Evolutionary conservation across 352 stramenopile genomes (phyloP).

Genomic region (Pythium aquatile): DNA sequence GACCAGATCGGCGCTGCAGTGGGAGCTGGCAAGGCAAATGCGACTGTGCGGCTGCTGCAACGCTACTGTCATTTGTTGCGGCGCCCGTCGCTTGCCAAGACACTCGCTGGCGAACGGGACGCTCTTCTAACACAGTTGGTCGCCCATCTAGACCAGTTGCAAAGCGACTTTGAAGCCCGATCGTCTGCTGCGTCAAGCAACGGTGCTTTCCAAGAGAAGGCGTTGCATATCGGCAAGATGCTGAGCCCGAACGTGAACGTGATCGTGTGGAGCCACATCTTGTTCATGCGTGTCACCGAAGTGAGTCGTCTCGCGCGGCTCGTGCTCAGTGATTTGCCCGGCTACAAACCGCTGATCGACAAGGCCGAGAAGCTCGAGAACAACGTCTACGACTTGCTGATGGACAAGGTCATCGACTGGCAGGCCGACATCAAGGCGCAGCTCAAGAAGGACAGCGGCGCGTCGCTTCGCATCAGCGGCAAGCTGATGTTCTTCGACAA

Average conservation of each 20-base stretch:
- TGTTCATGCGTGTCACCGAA: conserved; percentile 56
- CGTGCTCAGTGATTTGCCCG: conserved; percentile 66
- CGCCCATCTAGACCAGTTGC: conserved; percentile 85
- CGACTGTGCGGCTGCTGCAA: conserved; percentile 78
- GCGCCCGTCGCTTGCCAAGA: conserved; percentile 68
- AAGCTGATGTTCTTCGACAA: conserved; percentile 92
- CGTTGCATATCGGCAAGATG: conserved; percentile 73
- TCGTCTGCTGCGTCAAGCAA: conserved; percentile 8
- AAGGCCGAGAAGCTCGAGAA: conserved; percentile 49
- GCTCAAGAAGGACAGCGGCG: conserved; percentile 61
- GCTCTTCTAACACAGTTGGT: conserved; percentile 84
- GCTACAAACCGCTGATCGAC: conserved; percentile 51
- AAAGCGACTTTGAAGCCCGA: conserved; percentile 81
- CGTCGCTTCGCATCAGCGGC: conserved; percentile 67
- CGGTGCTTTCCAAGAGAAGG: conserved; percentile 4
- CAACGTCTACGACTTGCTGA: conserved; percentile 62
- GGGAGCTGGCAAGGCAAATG: conserved; percentile 56
- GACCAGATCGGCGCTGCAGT: conserved; percentile 53
- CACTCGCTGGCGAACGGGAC: conserved; percentile 83
- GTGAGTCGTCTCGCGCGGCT: conserved; percentile 47
- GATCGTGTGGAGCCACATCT: conserved; percentile 83
- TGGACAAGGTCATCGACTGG: conserved; percentile 87
- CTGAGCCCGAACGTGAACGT: conserved; percentile 80
- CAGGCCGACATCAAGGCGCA: conserved; percentile 71
- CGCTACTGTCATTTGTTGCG: conserved; percentile 84